Evolutionary conservation across 768 basidiomycete species (phyloP).

Genomic region (Trametes elegans): DNA sequence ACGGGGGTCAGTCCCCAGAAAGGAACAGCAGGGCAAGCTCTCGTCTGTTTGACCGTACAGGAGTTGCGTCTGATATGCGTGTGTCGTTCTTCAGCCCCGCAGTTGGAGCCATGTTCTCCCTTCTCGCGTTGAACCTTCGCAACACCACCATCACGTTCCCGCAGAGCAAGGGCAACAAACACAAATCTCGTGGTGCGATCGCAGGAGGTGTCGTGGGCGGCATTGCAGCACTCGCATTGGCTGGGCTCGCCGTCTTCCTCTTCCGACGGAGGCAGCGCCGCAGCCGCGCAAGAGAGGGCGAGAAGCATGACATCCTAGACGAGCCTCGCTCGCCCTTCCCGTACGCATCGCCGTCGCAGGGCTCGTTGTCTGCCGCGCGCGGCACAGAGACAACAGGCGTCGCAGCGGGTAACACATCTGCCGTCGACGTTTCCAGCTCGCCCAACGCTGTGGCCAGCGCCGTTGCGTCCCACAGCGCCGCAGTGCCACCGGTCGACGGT

Average conservation of each 20-base stretch:
- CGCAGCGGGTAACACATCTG: neutral
- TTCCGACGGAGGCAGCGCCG: neutral
- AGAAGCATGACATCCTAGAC: neutral
- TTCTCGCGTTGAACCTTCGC: constrained; percentile 6
- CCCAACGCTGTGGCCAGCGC: neutral
- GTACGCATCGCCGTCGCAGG: neutral
- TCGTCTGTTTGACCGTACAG: too few species aligned
- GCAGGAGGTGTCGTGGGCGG: neutral
- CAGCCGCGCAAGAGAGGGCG: neutral
- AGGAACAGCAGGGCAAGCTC: constrained; percentile 5
- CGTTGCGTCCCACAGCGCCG: too few species aligned
- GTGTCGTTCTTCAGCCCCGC: constrained; percentile 1
- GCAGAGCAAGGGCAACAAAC: neutral
- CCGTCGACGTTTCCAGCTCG: neutral
- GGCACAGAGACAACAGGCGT: neutral
- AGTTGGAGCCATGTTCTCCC: constrained; percentile 14
- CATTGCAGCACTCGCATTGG: neutral
- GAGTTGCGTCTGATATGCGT: neutral
- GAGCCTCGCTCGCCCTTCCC: too few species aligned
- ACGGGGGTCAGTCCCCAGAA: neutral
- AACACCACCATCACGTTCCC: neutral
- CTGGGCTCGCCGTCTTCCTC: neutral
- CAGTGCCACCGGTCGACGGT: too few species aligned
- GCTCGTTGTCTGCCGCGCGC: neutral
- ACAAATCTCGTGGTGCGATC: neutral